phyloP scores from a whole-genome alignment of 257 asterid genomes.

The Thymus quinquecostatus region DNA sequence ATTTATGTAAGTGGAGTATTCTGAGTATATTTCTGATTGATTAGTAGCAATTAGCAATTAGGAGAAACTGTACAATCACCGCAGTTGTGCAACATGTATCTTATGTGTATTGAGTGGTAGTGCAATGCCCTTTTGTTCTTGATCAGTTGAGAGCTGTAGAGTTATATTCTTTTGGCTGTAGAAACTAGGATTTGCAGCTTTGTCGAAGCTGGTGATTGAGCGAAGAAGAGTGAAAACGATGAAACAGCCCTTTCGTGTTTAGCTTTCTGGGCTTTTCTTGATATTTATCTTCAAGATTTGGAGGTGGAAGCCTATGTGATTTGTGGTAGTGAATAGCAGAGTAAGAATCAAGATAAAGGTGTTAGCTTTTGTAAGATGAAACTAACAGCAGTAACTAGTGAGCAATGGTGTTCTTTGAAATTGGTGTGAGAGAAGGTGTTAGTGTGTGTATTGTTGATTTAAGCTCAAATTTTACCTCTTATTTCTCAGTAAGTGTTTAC shows the following conservation, averaged over 20 bases:
- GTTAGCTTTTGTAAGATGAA: conserved; percentile 24
- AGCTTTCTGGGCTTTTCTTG: conserved; percentile 14
- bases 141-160: conserved; percentile 35
- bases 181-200: conserved; percentile 12
- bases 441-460: background rate
- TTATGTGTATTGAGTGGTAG: conserved; percentile 40
- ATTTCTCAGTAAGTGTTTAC: background rate
- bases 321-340: background rate
- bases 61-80: conserved; percentile 33
- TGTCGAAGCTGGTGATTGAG: conserved; percentile 7
- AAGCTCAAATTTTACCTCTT: background rate
- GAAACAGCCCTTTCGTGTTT: background rate
- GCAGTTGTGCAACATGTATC: conserved; percentile 41
- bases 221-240: conserved; percentile 17
- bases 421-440: background rate
- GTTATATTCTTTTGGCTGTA: conserved; percentile 24
- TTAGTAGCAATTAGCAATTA: conserved; percentile 24
- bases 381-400: background rate
- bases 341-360: background rate
- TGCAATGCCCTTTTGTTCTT: conserved; percentile 11
- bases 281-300: background rate
- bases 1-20: background rate
- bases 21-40: conserved; percentile 20
- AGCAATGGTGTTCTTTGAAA: background rate
- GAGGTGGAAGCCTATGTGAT: conserved; percentile 11